Evolutionary conservation across 208 protist genomes (phyloP).

Genomic region (Histomonas meleagridis): DNA sequence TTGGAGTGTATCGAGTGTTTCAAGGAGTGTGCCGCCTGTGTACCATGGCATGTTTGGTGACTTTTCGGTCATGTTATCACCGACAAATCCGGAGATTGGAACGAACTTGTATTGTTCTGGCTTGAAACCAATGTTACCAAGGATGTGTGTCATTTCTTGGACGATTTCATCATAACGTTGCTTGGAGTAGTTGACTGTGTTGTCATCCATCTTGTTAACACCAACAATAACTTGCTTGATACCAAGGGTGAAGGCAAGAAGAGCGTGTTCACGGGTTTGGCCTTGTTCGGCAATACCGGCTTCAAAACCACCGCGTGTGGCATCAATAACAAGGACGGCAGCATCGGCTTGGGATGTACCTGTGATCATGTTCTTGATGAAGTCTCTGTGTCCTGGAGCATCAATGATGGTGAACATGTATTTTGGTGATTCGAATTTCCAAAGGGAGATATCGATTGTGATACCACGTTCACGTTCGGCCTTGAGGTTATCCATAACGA

Average conservation of each 20-base stretch:
- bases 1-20: background rate
- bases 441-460: slow-evolving; percentile 75
- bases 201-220: slow-evolving; percentile 25
- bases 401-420: slow-evolving; percentile 74
- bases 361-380: slow-evolving; percentile 95
- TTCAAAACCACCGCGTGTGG: background rate
- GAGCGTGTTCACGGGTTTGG: background rate
- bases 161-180: background rate
- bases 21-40: slow-evolving; percentile 49
- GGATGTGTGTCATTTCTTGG: background rate
- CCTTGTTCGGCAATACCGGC: background rate
- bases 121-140: slow-evolving; percentile 43
- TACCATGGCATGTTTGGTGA: slow-evolving; percentile 61
- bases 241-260: slow-evolving; percentile 1
- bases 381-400: slow-evolving; percentile 77
- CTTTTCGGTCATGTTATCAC: slow-evolving; percentile 48
- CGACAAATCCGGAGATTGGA: slow-evolving; percentile 46
- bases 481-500: slow-evolving; percentile 77
- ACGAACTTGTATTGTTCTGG: slow-evolving; percentile 45
- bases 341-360: slow-evolving; percentile 90
- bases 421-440: slow-evolving; percentile 71
- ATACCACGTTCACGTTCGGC: slow-evolving; percentile 78
- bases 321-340: slow-evolving; percentile 74
- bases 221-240: slow-evolving; percentile 20
- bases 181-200: background rate